Conservation (phyloP, 2,329 filamentous ascomycete genomes). For the Fusarium euwallaceae region DNA sequence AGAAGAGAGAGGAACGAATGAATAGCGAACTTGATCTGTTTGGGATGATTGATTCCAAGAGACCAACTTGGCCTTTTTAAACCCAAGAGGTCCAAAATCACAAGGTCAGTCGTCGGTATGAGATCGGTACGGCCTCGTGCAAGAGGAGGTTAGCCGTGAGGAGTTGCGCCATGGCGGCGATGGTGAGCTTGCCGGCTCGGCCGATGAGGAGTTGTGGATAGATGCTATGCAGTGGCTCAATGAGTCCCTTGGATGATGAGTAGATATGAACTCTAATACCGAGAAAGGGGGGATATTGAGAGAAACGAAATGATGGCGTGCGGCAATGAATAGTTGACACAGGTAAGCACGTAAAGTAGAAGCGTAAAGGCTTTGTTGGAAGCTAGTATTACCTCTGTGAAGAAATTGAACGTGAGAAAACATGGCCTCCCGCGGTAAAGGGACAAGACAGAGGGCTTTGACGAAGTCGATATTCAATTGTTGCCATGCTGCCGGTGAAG, state of each 20-base stretch:
- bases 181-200: slow-evolving; percentile 17
- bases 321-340: not conserved
- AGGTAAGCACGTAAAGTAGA: too few species aligned
- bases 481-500: not conserved
- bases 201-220: not conserved
- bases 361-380: not conserved
- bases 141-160: slow-evolving; percentile 12
- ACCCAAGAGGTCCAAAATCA: not conserved
- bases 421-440: not conserved
- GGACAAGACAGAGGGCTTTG: not conserved
- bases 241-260: slow-evolving; percentile 17
- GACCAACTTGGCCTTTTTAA: slow-evolving; percentile 33
- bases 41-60: slow-evolving; percentile 9
- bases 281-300: not conserved
- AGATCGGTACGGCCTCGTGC: not conserved
- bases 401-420: not conserved
- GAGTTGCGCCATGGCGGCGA: not conserved
- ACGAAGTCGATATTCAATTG: not conserved
- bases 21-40: slow-evolving; percentile 32
- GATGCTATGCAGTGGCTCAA: slow-evolving; percentile 9
- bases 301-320: not conserved
- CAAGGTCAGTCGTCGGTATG: not conserved
- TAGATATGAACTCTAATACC: slow-evolving; percentile 1
- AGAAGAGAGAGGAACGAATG: slow-evolving; percentile 36
- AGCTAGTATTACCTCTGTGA: not conserved